phyloP scores from a whole-genome alignment of 2,329 filamentous ascomycete species.

The Nemania sp. region DNA sequence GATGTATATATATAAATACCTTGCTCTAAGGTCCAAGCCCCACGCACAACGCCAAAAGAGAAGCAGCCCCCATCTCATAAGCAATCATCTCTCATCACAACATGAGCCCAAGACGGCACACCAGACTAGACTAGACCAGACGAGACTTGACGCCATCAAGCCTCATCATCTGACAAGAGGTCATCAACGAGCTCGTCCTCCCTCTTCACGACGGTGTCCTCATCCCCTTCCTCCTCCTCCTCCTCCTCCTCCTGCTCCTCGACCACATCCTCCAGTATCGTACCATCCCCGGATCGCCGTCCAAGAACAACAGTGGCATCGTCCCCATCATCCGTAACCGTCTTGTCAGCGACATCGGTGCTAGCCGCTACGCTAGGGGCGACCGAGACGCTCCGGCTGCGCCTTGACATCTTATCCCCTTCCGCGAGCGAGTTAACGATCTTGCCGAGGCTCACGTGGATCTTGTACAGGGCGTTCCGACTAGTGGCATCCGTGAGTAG shows the following conservation, averaged over 20 bases:
- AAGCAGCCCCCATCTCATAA: not conserved
- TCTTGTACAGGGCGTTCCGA: constrained; percentile 69
- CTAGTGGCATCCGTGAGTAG: constrained; percentile 63
- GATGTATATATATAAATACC: no score
- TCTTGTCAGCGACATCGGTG: constrained; percentile 5
- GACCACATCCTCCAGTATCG: constrained; percentile 23
- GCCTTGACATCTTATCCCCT: constrained; percentile 27
- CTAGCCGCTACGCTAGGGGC: constrained; percentile 17
- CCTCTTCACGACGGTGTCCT: constrained; percentile 14
- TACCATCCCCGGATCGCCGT: constrained; percentile 8
- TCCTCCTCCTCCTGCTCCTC: constrained; percentile 26
- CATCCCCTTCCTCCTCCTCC: constrained; percentile 18
- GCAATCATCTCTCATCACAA: not conserved
- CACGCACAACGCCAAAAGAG: not conserved
- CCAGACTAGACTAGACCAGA: no score
- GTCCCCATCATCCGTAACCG: constrained; percentile 12
- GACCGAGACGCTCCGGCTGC: constrained; percentile 27
- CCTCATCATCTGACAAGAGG: constrained; percentile 26
- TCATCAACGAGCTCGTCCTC: constrained; percentile 26
- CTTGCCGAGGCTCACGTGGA: constrained; percentile 69
- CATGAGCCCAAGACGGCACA: no score
- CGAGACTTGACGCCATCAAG: not conserved
- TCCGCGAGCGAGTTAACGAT: constrained; percentile 65
- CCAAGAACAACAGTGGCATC: constrained; percentile 14
- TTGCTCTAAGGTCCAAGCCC: no score